These are phyloP conservation scores for Durio zibethinus DNA, from an alignment of 345 rosid species.

Conservation along the genomic window DNA sequence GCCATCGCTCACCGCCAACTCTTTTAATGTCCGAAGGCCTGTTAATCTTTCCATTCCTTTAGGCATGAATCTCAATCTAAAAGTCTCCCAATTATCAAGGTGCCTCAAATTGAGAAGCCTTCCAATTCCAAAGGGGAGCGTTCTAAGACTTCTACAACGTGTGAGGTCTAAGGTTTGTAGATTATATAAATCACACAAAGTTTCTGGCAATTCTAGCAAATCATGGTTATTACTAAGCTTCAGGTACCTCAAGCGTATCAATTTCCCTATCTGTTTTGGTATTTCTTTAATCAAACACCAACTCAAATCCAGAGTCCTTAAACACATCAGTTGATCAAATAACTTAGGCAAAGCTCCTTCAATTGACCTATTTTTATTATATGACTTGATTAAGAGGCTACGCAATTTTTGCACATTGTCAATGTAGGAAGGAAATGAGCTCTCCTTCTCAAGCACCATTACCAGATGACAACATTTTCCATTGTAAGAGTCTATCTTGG, in stretches of 20 bases:
- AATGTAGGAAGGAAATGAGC: neutral
- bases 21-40: neutral
- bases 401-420: neutral
- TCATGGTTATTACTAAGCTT: neutral
- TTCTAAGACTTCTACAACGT: neutral
- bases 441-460: neutral
- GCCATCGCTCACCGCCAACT: neutral
- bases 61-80: neutral
- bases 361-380: neutral
- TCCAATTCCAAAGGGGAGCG: neutral
- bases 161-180: neutral
- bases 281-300: conserved; percentile 1
- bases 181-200: neutral
- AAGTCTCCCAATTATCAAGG: neutral
- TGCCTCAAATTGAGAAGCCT: conserved; percentile 1
- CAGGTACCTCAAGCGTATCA: conserved; percentile 2
- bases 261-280: neutral
- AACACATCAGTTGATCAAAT: neutral
- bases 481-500: neutral
- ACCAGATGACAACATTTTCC: neutral
- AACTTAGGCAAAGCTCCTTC: neutral
- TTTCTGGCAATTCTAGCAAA: neutral
- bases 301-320: conserved; percentile 1
- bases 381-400: neutral
- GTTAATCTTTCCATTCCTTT: conserved; percentile 6